These are phyloP conservation scores for Zea luxurians DNA, from an alignment of 176 grass and related monocot species.

Conservation along the genomic window DNA sequence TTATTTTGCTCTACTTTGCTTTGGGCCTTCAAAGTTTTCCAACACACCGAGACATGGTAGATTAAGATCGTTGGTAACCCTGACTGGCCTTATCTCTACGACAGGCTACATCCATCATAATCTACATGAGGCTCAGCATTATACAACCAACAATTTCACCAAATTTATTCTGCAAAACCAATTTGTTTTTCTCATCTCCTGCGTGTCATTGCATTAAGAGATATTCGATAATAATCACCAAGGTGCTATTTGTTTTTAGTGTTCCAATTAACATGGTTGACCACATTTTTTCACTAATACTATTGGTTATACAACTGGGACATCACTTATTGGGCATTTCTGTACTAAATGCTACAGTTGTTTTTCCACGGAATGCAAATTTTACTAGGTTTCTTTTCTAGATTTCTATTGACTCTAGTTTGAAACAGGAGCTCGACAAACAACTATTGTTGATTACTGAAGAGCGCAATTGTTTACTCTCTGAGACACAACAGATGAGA, in stretches of 20 bases:
- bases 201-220: neutral
- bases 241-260: neutral
- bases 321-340: neutral
- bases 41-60: neutral
- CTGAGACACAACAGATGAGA: slow-evolving; percentile 48
- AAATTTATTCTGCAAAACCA: neutral
- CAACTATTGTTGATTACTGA: slow-evolving; percentile 49
- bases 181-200: neutral
- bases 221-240: neutral
- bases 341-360: neutral
- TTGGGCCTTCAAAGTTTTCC: neutral
- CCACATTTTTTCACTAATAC: neutral
- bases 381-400: slow-evolving; percentile 26
- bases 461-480: slow-evolving; percentile 63
- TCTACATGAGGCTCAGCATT: neutral
- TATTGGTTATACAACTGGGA: neutral
- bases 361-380: neutral
- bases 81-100: neutral
- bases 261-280: slow-evolving; percentile 9
- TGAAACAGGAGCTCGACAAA: slow-evolving; percentile 56
- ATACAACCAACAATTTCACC: neutral
- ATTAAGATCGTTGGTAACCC: neutral
- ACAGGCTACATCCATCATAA: neutral
- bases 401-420: slow-evolving; percentile 18
- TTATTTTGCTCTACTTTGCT: slow-evolving; percentile 9